Evolutionary conservation across 441 rosid species (phyloP), one percentile per base, ranked within the genome.

Genomic region (Pelargonium citronellum): DNA sequence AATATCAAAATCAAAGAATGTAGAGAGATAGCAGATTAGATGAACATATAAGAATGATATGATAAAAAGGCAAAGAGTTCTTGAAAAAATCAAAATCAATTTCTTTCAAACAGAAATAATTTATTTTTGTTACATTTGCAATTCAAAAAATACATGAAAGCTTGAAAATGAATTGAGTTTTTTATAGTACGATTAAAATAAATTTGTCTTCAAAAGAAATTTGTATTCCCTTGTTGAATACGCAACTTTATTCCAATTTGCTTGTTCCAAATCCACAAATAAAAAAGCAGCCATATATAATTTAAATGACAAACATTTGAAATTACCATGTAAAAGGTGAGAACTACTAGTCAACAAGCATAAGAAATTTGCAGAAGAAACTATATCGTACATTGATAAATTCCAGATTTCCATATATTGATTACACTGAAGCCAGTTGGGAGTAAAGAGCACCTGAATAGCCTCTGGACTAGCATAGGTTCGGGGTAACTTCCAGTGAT

Each of bases 401-500:
- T 17, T 41, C 64, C 70, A 7, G 47, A 58, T 9, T 7, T 27
- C 60, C 7, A 17, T 2, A 1, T 34, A 15, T 20, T 20, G 10
- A 5, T 37, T 69, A 58, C 47, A 55, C n/a, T 19, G 37, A 41
- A 8, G 70, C 43, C 34, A 69, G 34, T 76, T 70, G 69, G 62
- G 71, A 66, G n/a, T 11, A 16, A 39, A 69, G 73, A 46, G 66
- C 67, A 95, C 99, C 97, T 95, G 98, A 79, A 95, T 92, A 77
- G 99, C 96, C 79, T 83, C 91, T 62, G 99, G 97, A 76, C 87
- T 89, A 58, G 89, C 89, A 74, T 85, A 95, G 2, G 95, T 95
- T 77, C 99, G 86, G 60, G 99, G 98, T 79, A 71, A 81, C 76
- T 86, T 92, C 97, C 89, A 95, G 75, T 95, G 99, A 80, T 95